These are phyloP conservation scores for Ganoderma resinaceum DNA, from an alignment of 1,284 basidiomycete species.

Conservation along the genomic window DNA sequence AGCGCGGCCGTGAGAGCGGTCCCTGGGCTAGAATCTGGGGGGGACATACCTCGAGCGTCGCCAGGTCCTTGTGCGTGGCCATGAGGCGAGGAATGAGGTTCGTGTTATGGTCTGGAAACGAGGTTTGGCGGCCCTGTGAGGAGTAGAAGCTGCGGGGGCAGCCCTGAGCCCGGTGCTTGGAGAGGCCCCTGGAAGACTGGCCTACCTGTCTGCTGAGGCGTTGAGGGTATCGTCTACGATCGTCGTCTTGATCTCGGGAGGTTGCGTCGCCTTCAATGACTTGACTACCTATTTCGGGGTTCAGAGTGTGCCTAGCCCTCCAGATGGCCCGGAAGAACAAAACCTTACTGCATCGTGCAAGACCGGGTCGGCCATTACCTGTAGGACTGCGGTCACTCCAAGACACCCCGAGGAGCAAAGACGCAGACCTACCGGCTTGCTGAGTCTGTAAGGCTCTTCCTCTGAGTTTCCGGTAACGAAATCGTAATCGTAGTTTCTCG, in stretches of 20 bases:
- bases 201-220: slow-evolving; percentile 79
- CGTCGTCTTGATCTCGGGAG: slow-evolving; percentile 42
- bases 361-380: slow-evolving; percentile 42
- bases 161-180: slow-evolving; percentile 13
- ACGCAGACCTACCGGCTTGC: slow-evolving; percentile 61
- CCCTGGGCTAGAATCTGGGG: slow-evolving; percentile 2
- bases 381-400: slow-evolving; percentile 13
- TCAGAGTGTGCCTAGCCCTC: background rate
- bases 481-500: slow-evolving; percentile 81
- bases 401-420: background rate
- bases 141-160: slow-evolving; percentile 75
- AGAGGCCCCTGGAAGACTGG: slow-evolving; percentile 6
- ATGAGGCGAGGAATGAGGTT: slow-evolving; percentile 67
- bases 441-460: slow-evolving; percentile 71
- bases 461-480: slow-evolving; percentile 55
- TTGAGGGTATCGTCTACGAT: slow-evolving; percentile 64
- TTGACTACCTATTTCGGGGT: slow-evolving; percentile 50
- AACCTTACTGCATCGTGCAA: slow-evolving; percentile 34
- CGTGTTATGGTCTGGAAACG: slow-evolving; percentile 80
- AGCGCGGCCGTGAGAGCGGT: slow-evolving; percentile 7
- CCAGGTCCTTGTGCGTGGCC: slow-evolving; percentile 54
- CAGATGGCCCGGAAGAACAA: slow-evolving; percentile 13
- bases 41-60: slow-evolving; percentile 71
- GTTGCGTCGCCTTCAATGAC: slow-evolving; percentile 54
- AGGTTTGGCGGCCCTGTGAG: slow-evolving; percentile 82